phyloP scores from a whole-genome alignment of 164 flowering plant genomes.

The Tetracentron sinense region DNA sequence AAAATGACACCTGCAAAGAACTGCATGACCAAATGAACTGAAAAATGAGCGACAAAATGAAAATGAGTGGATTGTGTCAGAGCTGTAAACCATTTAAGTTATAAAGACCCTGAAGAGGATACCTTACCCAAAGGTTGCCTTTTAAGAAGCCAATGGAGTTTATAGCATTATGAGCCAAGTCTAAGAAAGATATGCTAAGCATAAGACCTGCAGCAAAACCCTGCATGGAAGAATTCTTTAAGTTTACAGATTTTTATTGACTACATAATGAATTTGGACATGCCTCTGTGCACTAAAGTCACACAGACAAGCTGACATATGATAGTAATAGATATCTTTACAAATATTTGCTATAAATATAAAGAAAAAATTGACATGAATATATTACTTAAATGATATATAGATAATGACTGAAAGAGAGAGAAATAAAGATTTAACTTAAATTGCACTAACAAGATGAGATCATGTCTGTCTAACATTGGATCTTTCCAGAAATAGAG shows the following conservation, averaged over 20 bases:
- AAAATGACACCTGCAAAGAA: conserved; percentile 89
- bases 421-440: background rate
- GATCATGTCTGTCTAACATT: background rate
- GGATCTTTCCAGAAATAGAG: background rate
- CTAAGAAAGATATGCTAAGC: conserved; percentile 95
- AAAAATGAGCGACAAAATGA: conserved; percentile 2
- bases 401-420: too few relatives aligned
- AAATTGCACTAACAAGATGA: background rate
- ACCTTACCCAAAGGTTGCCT: conserved; percentile 87
- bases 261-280: background rate
- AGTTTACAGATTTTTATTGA: background rate
- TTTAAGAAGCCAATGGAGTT: conserved; percentile 90
- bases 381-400: too few relatives aligned
- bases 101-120: background rate
- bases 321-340: too few relatives aligned
- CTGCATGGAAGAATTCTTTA: conserved; percentile 30
- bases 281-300: too few relatives aligned
- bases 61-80: background rate
- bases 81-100: background rate
- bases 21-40: conserved; percentile 34
- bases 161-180: conserved; percentile 93
- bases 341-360: too few relatives aligned
- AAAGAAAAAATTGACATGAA: too few relatives aligned
- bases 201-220: conserved; percentile 98
- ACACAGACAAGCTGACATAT: too few relatives aligned